Conservation (phyloP, 1,284 basidiomycete species). For the Retiboletus flavoniger region DNA sequence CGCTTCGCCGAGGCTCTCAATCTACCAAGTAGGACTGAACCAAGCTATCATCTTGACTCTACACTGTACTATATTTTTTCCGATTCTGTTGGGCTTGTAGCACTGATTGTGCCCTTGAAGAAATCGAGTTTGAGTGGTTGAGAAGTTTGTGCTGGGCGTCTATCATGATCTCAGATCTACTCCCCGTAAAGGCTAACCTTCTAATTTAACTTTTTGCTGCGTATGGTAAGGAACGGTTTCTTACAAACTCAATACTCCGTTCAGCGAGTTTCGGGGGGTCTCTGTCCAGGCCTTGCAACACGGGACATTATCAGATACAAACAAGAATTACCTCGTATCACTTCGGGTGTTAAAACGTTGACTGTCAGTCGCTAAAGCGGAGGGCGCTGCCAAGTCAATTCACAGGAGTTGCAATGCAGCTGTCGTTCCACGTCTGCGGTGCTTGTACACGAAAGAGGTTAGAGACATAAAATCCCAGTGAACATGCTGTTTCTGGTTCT, state of each 20-base stretch:
- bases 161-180: slow-evolving; percentile 22
- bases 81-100: slow-evolving; percentile 2
- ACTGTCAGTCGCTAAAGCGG: too few species aligned
- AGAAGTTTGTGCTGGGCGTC: background rate
- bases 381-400: too few species aligned
- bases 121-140: background rate
- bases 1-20: slow-evolving; percentile 27
- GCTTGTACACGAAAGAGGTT: too few species aligned
- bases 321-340: too few species aligned
- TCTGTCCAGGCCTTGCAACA: too few species aligned
- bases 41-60: background rate
- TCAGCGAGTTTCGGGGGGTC: background rate
- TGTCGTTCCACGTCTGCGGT: too few species aligned
- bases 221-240: background rate
- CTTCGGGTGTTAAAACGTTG: too few species aligned
- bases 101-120: background rate
- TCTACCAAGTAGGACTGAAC: slow-evolving; percentile 16
- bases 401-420: too few species aligned
- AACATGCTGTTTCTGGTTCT: too few species aligned
- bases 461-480: too few species aligned
- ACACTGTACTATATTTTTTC: background rate
- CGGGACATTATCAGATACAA: too few species aligned
- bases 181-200: slow-evolving; percentile 22
- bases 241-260: background rate
- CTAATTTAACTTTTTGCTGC: slow-evolving; percentile 9